Conservation (phyloP, 108 stramenopile genomes). For the Skeletonema tropicum region DNA sequence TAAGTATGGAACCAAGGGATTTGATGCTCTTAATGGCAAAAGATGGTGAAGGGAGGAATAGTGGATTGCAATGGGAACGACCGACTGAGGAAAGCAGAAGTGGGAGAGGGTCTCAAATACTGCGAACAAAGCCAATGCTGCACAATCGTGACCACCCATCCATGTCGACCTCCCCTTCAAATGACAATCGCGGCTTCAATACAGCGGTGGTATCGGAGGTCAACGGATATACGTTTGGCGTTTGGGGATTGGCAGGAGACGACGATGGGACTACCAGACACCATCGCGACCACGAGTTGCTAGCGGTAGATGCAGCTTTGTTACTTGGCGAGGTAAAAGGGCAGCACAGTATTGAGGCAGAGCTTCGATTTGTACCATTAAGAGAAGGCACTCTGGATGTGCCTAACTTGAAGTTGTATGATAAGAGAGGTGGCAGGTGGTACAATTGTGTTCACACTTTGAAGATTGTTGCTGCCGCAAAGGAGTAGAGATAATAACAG, state of each 20-base stretch:
- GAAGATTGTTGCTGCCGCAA: slow-evolving; percentile 65
- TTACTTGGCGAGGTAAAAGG: slow-evolving; percentile 77
- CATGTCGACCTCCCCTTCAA: neutral
- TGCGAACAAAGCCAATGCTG: slow-evolving; percentile 10
- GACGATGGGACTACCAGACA: slow-evolving; percentile 71
- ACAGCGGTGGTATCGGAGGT: slow-evolving; percentile 75
- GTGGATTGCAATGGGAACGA: slow-evolving; percentile 32
- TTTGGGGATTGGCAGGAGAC: slow-evolving; percentile 72
- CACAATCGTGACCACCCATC: slow-evolving; percentile 18
- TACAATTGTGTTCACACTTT: slow-evolving; percentile 73
- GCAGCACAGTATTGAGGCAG: slow-evolving; percentile 77
- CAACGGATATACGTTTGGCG: slow-evolving; percentile 79
- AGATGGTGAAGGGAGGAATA: slow-evolving; percentile 50
- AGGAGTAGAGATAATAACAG: slow-evolving; percentile 10
- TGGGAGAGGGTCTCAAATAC: slow-evolving; percentile 7
- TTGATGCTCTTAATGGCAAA: slow-evolving; percentile 83
- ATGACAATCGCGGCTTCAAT: slow-evolving; percentile 54
- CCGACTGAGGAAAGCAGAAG: neutral
- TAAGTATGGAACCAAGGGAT: slow-evolving; percentile 69
- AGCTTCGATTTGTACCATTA: slow-evolving; percentile 79
- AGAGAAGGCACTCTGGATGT: slow-evolving; percentile 73
- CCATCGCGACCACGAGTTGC: slow-evolving; percentile 71
- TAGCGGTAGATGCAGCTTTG: slow-evolving; percentile 82
- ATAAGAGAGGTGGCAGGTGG: slow-evolving; percentile 66
- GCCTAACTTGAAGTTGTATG: slow-evolving; percentile 78